Evolutionary conservation across 768 basidiomycete species (phyloP).

Genomic region (Mycena venus): DNA sequence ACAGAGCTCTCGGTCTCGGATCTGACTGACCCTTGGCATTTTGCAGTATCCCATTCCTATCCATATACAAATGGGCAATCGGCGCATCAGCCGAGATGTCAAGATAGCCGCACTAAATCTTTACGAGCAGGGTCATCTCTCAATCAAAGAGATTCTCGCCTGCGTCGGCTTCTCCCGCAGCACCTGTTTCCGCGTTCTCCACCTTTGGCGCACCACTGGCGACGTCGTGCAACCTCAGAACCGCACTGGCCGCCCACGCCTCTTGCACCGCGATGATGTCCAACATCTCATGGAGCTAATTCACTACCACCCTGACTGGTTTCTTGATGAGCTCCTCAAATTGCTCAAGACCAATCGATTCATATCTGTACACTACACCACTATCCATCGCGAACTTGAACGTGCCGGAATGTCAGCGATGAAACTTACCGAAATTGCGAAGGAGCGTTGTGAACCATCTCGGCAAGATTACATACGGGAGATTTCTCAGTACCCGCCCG

Average conservation of each 20-base stretch:
- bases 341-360: conserved; percentile 45
- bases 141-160: conserved; percentile 38
- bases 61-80: conserved; percentile 30
- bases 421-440: conserved; percentile 45
- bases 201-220: conserved; percentile 43
- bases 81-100: conserved; percentile 41
- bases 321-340: conserved; percentile 48
- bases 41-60: not conserved
- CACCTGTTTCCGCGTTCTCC: conserved; percentile 39
- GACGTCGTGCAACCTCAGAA: conserved; percentile 35
- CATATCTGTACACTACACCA: conserved; percentile 48
- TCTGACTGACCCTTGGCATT: not conserved
- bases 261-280: conserved; percentile 34
- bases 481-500: conserved; percentile 45
- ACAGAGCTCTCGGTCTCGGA: not conserved
- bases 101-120: conserved; percentile 47
- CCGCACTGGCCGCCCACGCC: not conserved
- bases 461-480: conserved; percentile 39
- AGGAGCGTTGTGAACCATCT: conserved; percentile 42
- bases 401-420: conserved; percentile 42
- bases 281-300: conserved; percentile 38
- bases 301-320: conserved; percentile 43
- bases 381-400: conserved; percentile 45
- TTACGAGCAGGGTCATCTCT: conserved; percentile 32
- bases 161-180: conserved; percentile 35